phyloP scores from a whole-genome alignment of 495 filamentous ascomycete species.

The Xeromyces bisporus region DNA sequence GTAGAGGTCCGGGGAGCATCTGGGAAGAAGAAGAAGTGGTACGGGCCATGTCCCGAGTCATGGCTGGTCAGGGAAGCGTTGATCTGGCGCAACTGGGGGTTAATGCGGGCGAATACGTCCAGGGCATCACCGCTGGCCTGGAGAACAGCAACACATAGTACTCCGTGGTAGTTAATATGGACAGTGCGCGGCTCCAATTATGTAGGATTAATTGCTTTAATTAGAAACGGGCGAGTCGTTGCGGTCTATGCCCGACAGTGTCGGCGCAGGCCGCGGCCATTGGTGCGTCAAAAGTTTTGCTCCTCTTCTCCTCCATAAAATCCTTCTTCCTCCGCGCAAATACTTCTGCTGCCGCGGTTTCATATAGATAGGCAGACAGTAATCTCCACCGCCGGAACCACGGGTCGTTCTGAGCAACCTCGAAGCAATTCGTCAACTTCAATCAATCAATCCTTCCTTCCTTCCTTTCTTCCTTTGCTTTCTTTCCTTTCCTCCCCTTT shows the following conservation, averaged over 20 bases:
- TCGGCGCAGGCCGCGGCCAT: no score
- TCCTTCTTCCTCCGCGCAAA: no score
- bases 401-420: constrained; percentile 1
- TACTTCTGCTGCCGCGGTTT: no score
- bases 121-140: constrained; percentile 24
- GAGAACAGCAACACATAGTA: constrained; percentile 5
- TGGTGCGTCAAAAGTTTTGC: no score
- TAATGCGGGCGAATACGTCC: constrained; percentile 28
- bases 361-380: no score
- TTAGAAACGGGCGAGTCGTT: no score
- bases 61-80: constrained; percentile 28
- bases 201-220: neutral
- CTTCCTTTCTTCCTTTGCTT: constrained; percentile 6
- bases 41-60: constrained; percentile 31
- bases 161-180: neutral
- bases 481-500: constrained; percentile 7
- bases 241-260: no score
- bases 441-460: no score
- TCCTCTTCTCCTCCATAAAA: no score
- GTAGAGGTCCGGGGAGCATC: constrained; percentile 15
- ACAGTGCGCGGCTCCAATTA: neutral
- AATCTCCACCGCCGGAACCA: no score
- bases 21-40: constrained; percentile 42
- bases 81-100: constrained; percentile 32
- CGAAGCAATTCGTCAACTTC: neutral